phyloP scores from a whole-genome alignment of 1,139 yeast genomes.

The Geotrichum candidum region DNA sequence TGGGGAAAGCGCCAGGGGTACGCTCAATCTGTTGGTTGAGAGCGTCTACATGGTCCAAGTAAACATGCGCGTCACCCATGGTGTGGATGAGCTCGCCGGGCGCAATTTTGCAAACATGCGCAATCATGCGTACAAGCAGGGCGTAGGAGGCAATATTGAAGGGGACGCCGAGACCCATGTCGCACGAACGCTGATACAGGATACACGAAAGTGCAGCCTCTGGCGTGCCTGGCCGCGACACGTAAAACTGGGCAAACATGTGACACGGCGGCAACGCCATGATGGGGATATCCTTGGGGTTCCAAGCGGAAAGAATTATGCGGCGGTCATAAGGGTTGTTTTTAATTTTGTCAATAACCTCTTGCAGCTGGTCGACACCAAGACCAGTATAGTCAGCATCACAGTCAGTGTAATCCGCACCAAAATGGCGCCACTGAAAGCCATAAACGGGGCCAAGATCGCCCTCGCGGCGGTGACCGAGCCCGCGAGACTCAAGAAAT shows the following conservation, averaged over 20 bases:
- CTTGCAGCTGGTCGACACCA: conserved; percentile 85
- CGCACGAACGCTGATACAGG: conserved; percentile 95
- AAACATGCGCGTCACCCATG: conserved; percentile 95
- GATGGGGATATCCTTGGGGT: conserved; percentile 84
- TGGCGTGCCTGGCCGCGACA: conserved; percentile 57
- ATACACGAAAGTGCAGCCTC: conserved; percentile 63
- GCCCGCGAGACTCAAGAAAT: conserved; percentile 76
- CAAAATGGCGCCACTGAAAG: conserved; percentile 98
- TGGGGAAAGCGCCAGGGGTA: conserved; percentile 75
- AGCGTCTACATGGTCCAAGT: conserved; percentile 88
- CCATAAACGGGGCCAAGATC: conserved; percentile 98
- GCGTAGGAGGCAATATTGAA: conserved; percentile 97
- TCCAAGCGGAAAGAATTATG: conserved; percentile 95
- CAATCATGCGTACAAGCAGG: conserved; percentile 85
- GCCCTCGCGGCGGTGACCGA: conserved; percentile 76
- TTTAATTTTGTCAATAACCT: conserved; percentile 71
- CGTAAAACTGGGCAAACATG: conserved; percentile 92
- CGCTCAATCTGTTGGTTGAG: conserved; percentile 71
- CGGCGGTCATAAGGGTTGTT: conserved; percentile 91
- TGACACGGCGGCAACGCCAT: conserved; percentile 99
- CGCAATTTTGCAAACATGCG: conserved; percentile 87
- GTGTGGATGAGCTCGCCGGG: conserved; percentile 94
- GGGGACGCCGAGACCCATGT: conserved; percentile 98
- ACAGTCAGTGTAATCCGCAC: conserved; percentile 82
- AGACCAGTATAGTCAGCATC: conserved; percentile 80